Evolutionary conservation across 2,329 filamentous ascomycete species (phyloP).

Genomic region (Fusarium pilosicola): DNA sequence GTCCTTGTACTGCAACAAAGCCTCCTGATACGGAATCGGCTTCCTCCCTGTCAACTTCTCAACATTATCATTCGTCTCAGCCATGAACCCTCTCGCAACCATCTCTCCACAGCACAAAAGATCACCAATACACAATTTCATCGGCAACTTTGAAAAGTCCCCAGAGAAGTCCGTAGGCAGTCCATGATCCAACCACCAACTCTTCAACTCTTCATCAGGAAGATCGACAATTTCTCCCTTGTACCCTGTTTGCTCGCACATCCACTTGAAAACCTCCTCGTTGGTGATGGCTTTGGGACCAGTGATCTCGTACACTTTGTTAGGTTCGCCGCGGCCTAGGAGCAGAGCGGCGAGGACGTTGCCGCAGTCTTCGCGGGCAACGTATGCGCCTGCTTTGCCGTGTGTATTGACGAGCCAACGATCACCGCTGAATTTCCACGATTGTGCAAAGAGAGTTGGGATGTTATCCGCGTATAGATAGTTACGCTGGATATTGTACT

Average conservation of each 20-base stretch:
- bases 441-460: slow-evolving; percentile 33
- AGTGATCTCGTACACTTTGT: slow-evolving; percentile 38
- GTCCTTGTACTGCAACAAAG: slow-evolving; percentile 37
- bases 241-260: slow-evolving; percentile 34
- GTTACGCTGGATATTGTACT: slow-evolving; percentile 40
- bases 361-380: slow-evolving; percentile 38
- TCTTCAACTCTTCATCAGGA: slow-evolving; percentile 38
- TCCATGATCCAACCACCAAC: slow-evolving; percentile 36
- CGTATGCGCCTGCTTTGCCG: slow-evolving; percentile 36
- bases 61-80: slow-evolving; percentile 33
- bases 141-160: slow-evolving; percentile 39
- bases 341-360: slow-evolving; percentile 34
- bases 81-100: slow-evolving; percentile 34
- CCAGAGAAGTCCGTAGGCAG: slow-evolving; percentile 37
- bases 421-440: slow-evolving; percentile 40
- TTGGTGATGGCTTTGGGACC: slow-evolving; percentile 36
- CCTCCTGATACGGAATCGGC: slow-evolving; percentile 30
- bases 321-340: slow-evolving; percentile 33
- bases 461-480: slow-evolving; percentile 41
- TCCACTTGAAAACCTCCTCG: slow-evolving; percentile 38
- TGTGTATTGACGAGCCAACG: slow-evolving; percentile 38
- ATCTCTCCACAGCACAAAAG: slow-evolving; percentile 41
- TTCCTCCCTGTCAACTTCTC: slow-evolving; percentile 39
- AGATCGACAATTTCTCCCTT: slow-evolving; percentile 35
- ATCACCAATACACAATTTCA: slow-evolving; percentile 41